Conservation (phyloP, 495 filamentous ascomycete genomes). For the Penicillium bialowiezense region DNA sequence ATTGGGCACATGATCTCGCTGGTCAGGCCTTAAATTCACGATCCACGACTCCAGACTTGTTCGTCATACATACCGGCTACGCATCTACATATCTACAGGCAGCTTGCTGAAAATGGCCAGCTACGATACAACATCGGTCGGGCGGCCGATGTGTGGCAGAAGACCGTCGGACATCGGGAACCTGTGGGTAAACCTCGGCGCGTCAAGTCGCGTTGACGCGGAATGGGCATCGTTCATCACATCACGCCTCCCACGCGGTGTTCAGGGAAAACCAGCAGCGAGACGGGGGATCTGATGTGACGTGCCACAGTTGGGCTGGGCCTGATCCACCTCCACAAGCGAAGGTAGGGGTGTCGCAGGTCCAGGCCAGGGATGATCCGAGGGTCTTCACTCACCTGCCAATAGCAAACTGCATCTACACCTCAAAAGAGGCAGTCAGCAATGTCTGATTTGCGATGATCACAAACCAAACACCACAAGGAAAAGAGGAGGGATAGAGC, state of each 20-base stretch:
- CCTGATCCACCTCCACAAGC: neutral
- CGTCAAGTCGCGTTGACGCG: no score
- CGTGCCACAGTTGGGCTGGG: neutral
- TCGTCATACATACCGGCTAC: no score
- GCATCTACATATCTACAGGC: neutral
- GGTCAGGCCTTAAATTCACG: no score
- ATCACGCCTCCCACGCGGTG: no score
- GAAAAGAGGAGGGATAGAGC: slow-evolving; percentile 16
- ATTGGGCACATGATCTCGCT: neutral
- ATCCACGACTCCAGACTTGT: no score
- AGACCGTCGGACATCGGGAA: neutral
- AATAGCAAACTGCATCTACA: slow-evolving; percentile 23
- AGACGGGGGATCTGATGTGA: neutral
- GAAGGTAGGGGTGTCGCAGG: neutral
- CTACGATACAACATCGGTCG: no score
- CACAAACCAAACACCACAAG: slow-evolving; percentile 10
- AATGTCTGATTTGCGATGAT: slow-evolving; percentile 11
- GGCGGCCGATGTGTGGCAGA: neutral
- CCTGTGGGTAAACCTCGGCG: no score
- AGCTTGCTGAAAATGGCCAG: neutral
- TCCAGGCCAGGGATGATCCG: neutral
- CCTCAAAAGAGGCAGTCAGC: slow-evolving; percentile 8
- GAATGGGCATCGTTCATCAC: no score
- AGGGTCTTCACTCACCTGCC: neutral
- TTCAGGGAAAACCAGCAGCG: neutral